These are phyloP conservation scores for Scheffersomyces illinoinensis DNA, from an alignment of 1,139 yeast genomes.

Conservation along the genomic window DNA sequence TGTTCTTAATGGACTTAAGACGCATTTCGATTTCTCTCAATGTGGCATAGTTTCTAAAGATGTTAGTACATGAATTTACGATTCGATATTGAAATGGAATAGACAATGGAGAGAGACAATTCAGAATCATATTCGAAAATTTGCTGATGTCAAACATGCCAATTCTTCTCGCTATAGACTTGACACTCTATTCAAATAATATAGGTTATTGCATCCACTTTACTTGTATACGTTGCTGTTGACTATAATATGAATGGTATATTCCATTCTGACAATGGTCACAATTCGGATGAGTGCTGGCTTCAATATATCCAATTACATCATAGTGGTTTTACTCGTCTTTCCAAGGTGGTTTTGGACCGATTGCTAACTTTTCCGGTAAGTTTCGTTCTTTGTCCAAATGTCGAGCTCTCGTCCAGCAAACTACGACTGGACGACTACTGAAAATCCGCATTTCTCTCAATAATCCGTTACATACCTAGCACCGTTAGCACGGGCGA, in stretches of 20 bases:
- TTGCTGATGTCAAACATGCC: too few species aligned
- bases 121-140: too few species aligned
- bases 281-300: not conserved
- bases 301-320: too few species aligned
- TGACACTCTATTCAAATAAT: too few species aligned
- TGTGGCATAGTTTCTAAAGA: constrained; percentile 86
- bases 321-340: not conserved
- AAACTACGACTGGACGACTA: not conserved
- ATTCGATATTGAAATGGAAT: not conserved
- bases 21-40: constrained; percentile 98
- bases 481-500: constrained; percentile 59
- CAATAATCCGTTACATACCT: constrained; percentile 43
- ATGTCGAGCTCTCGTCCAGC: not conserved
- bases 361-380: not conserved
- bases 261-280: not conserved
- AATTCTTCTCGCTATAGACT: too few species aligned
- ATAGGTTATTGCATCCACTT: not conserved
- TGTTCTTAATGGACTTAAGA: constrained; percentile 96
- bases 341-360: not conserved
- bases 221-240: not conserved
- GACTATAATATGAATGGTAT: not conserved
- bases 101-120: not conserved
- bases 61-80: constrained; percentile 16
- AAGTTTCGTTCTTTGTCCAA: not conserved
- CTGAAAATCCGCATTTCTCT: not conserved